phyloP scores from a whole-genome alignment of 225 moss, liverwort and hornwort species.

The Anthoceros angustus region DNA sequence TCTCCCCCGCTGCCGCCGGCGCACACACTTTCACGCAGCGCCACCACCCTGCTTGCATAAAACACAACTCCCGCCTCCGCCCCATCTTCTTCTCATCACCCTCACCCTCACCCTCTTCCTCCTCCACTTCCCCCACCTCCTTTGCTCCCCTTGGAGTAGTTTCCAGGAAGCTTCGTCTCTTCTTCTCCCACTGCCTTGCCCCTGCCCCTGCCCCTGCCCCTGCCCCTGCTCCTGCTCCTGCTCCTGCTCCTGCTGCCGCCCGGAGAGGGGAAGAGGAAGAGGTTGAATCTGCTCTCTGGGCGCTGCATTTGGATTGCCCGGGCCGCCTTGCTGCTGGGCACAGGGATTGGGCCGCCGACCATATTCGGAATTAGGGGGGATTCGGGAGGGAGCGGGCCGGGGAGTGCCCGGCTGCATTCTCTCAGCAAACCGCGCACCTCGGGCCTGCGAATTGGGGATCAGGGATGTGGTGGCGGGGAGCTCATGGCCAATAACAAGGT shows the following conservation, averaged over 20 bases:
- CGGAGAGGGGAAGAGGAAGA: too few relatives aligned
- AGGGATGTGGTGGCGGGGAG: constrained; percentile 2
- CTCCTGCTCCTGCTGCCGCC: too few relatives aligned
- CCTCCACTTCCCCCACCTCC: not conserved
- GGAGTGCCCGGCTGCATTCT: not conserved
- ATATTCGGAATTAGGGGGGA: too few relatives aligned
- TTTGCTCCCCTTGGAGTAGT: not conserved
- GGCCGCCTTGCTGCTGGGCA: too few relatives aligned
- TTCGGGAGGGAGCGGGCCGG: too few relatives aligned
- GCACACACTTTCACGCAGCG: not conserved
- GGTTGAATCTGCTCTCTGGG: too few relatives aligned
- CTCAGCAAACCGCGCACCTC: not conserved
- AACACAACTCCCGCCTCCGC: not conserved
- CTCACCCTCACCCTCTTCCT: not conserved
- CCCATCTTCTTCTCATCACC: not conserved
- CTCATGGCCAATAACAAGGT: constrained; percentile 5
- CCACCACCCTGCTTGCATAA: not conserved
- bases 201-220: not conserved
- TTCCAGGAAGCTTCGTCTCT: not conserved
- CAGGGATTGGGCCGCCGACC: too few relatives aligned
- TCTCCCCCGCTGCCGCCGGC: not conserved
- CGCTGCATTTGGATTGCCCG: too few relatives aligned
- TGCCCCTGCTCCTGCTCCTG: too few relatives aligned
- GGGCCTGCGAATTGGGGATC: not conserved
- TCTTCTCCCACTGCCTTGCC: not conserved